Evolutionary conservation across 768 basidiomycete genomes (phyloP), one percentile per base, ranked within the genome.

Genomic region (Pleurotus giganteus): DNA sequence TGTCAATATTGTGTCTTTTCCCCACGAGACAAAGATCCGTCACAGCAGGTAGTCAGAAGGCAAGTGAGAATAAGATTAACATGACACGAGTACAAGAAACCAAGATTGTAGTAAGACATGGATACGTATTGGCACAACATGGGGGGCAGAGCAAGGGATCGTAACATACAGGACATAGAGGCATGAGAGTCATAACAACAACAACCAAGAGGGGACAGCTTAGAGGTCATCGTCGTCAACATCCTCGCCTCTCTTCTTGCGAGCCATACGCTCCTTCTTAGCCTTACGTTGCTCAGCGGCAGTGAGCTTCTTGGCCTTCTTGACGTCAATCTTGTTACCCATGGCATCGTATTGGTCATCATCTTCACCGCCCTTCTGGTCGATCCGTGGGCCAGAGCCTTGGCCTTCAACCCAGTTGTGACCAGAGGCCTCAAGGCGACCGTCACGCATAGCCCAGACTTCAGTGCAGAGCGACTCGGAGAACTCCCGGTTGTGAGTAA

Each of bases 331-430:
- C 86, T 94, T 95, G 89, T 98, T 98, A 57, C 96, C 96, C 90
- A 99, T 91, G 21, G 97, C 97, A 70, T 99, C 97, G 68, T 90
- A 98, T 65, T 82, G 75, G 36, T 84, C 94, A 47, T 95, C 92
- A 58, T 97, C 95, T 62, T 92, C 92, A 47, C 88, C 95, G 4
- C 83, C 89, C 66, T 83, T 83, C 85, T 94, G 90, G 83, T 97
- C 97, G 64, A 99, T 98, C 56, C 95, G 86, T 41, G 94, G 72
- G 9, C 96, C 96, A 17, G 93, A 81, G 54, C 97, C 97, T 73
- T 99, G 97, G 45, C 97, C 97, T 75, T 98, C 97, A 66, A 97
- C 94, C 96, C 95, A 97, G 84, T 97, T 96, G 82, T 96, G 94
- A 58, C 94, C 95, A 41, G 95, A 98, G 4, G 96, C 94, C 78